Percentiles rank a stretch among this genome's conserved stretches.
phyloP scores from a whole-genome alignment of 2,329 filamentous ascomycete genomes.

The Exophiala alcalophila region DNA sequence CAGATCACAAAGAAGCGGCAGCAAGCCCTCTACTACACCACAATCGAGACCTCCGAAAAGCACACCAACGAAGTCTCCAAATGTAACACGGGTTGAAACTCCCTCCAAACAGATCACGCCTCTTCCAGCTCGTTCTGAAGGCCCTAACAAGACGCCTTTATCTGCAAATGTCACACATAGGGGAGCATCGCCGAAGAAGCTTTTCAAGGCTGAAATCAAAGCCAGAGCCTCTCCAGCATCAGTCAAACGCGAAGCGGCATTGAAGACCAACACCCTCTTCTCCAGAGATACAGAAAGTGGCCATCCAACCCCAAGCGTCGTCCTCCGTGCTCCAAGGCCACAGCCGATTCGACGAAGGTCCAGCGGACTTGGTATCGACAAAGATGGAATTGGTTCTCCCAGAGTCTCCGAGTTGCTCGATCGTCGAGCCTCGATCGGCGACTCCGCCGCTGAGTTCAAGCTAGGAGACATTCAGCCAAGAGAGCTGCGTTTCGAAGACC shows the following conservation, averaged over 20 bases:
- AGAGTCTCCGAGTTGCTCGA: conserved; percentile 69
- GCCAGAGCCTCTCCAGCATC: conserved; percentile 36
- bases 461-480: conserved; percentile 46
- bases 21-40: conserved; percentile 43
- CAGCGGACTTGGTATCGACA: conserved; percentile 68
- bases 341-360: conserved; percentile 52
- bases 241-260: conserved; percentile 33
- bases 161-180: conserved; percentile 44
- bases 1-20: conserved; percentile 46
- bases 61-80: conserved; percentile 30
- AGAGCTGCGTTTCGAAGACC: conserved; percentile 64
- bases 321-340: conserved; percentile 54
- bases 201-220: conserved; percentile 44
- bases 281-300: conserved; percentile 55
- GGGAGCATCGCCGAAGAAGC: conserved; percentile 50
- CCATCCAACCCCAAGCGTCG: conserved; percentile 59
- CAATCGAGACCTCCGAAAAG: conserved; percentile 32
- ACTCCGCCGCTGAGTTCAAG: conserved; percentile 62
- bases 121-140: conserved; percentile 44
- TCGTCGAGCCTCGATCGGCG: conserved; percentile 67
- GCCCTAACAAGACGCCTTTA: conserved; percentile 51
- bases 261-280: conserved; percentile 49
- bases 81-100: conserved; percentile 37
- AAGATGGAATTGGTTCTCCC: conserved; percentile 70
- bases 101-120: conserved; percentile 47